A percentile compares a stretch with the other conserved stretches of the same genome.
These are phyloP conservation scores for Cladosporium sp. DNA, from an alignment of 2,329 filamentous ascomycete species.

Conservation along the genomic window DNA sequence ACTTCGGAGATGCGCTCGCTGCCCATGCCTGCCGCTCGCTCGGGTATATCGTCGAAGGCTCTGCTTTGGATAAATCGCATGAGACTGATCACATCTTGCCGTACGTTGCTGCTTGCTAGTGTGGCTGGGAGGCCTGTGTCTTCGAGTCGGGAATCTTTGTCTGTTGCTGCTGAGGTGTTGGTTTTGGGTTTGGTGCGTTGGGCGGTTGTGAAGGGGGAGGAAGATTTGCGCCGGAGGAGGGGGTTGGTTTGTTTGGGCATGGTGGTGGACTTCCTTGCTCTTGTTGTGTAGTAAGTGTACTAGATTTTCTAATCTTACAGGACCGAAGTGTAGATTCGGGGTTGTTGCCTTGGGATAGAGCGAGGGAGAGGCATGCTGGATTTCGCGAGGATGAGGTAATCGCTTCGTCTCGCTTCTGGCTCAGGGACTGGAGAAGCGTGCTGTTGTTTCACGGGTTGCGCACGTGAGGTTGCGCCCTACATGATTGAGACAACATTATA, in stretches of 20 bases:
- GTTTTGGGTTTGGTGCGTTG: slow-evolving; percentile 33
- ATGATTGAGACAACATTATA: too few species aligned
- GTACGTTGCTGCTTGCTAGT: slow-evolving; percentile 56
- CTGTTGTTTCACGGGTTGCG: too few species aligned
- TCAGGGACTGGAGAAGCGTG: not conserved
- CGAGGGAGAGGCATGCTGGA: not conserved
- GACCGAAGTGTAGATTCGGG: not conserved
- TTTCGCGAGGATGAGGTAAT: slow-evolving; percentile 6
- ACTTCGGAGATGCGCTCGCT: slow-evolving; percentile 59
- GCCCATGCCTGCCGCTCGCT: slow-evolving; percentile 55
- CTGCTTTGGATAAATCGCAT: slow-evolving; percentile 56
- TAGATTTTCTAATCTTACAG: not conserved
- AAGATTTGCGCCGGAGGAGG: slow-evolving; percentile 33
- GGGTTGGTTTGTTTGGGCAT: slow-evolving; percentile 27
- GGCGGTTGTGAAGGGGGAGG: slow-evolving; percentile 34
- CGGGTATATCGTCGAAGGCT: slow-evolving; percentile 63
- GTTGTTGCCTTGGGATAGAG: not conserved
- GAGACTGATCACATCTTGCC: slow-evolving; percentile 48
- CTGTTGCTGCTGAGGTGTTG: slow-evolving; percentile 12
- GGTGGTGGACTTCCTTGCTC: slow-evolving; percentile 11
- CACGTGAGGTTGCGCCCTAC: not conserved
- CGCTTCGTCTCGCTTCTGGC: too few species aligned
- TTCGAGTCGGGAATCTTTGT: slow-evolving; percentile 46
- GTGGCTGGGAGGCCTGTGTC: slow-evolving; percentile 55
- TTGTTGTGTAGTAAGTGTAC: too few species aligned